Percentiles rank a stretch among this genome's conserved stretches.
Conservation (phyloP, 768 basidiomycete species). For the Lentinula edodes region DNA sequence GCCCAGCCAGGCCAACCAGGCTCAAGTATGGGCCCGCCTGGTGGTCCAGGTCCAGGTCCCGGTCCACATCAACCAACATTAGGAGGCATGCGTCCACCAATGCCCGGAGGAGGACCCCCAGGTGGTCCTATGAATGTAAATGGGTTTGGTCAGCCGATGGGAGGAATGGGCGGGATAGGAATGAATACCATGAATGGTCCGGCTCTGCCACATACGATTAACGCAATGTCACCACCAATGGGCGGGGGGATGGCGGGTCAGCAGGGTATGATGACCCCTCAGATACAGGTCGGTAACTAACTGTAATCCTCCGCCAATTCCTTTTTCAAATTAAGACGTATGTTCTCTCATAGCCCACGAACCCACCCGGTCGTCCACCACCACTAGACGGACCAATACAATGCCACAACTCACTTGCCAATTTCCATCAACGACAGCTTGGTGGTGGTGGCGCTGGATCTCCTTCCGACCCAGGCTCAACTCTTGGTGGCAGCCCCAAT, state of each 20-base stretch:
- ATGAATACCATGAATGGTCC: constrained; percentile 16
- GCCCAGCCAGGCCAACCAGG: constrained; percentile 17
- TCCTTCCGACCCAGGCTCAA: constrained; percentile 28
- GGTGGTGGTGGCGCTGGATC: constrained; percentile 4
- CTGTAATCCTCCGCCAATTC: background rate
- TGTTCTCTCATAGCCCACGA: constrained; percentile 1
- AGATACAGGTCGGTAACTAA: constrained; percentile 27
- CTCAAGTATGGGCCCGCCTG: constrained; percentile 6
- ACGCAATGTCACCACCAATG: constrained; percentile 21
- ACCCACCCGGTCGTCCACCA: background rate
- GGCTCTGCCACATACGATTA: constrained; percentile 9
- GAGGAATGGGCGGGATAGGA: constrained; percentile 13
- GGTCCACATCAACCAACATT: constrained; percentile 31
- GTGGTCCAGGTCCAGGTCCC: constrained; percentile 22
- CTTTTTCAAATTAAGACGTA: background rate
- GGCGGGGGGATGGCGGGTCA: constrained; percentile 20
- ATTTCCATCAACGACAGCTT: constrained; percentile 16
- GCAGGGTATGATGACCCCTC: constrained; percentile 30
- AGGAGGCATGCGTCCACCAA: constrained; percentile 28
- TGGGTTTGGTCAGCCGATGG: constrained; percentile 16
- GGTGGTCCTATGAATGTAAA: constrained; percentile 11
- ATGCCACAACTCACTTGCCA: constrained; percentile 27
- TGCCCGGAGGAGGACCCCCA: constrained; percentile 22
- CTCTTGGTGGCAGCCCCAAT: constrained; percentile 28
- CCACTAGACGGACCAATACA: constrained; percentile 3